These are phyloP conservation scores for Colletotrichum lupini DNA, from an alignment of 2,329 filamentous ascomycete species.

Conservation along the genomic window DNA sequence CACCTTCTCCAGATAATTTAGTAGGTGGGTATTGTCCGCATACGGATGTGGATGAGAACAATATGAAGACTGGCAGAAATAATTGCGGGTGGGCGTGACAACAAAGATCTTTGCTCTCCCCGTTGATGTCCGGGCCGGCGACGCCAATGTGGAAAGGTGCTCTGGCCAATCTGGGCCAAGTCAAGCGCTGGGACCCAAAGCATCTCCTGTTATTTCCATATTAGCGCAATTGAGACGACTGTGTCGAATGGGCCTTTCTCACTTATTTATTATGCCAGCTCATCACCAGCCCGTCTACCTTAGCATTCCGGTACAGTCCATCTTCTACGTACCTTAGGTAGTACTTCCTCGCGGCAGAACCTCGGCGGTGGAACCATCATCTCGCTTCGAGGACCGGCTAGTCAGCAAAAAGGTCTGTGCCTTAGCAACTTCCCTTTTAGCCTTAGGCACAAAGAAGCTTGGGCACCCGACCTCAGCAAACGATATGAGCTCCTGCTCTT, in stretches of 20 bases:
- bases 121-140: neutral
- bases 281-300: neutral
- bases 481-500: neutral
- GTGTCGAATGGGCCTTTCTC: neutral
- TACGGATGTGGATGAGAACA: neutral
- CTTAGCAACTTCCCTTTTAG: neutral
- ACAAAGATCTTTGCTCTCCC: neutral
- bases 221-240: neutral
- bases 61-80: neutral
- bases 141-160: constrained; percentile 11
- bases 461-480: neutral
- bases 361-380: constrained; percentile 18
- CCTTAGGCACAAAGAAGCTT: neutral
- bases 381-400: constrained; percentile 14
- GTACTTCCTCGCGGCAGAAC: constrained; percentile 12
- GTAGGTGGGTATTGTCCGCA: neutral
- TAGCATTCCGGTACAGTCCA: neutral
- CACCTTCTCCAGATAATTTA: neutral
- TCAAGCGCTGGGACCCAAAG: neutral
- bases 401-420: constrained; percentile 5
- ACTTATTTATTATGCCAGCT: neutral
- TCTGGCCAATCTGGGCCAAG: constrained; percentile 12
- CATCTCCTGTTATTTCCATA: constrained; percentile 31
- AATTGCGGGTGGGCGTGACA: neutral
- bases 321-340: neutral